These are phyloP conservation scores for Pelargonium nanum DNA, from an alignment of 345 rosid genomes.

Conservation along the genomic window DNA sequence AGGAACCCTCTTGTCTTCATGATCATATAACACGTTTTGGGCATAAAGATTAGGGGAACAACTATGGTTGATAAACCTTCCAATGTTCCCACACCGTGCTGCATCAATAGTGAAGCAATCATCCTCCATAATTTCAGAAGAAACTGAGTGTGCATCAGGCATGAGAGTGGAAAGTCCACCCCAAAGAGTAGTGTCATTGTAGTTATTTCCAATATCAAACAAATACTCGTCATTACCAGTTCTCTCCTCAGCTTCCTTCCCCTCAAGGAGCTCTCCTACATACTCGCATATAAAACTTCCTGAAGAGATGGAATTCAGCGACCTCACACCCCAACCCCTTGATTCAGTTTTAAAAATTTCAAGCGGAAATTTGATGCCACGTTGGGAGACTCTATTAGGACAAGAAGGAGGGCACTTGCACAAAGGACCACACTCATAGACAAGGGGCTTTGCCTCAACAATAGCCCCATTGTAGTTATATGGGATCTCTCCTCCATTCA, in stretches of 20 bases:
- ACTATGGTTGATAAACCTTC: conserved; percentile 86
- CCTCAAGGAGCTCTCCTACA: conserved; percentile 69
- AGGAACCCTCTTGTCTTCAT: conserved; percentile 59
- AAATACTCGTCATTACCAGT: conserved; percentile 69
- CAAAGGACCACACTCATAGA: conserved; percentile 74
- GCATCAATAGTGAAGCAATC: conserved; percentile 83
- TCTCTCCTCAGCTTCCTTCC: conserved; percentile 57
- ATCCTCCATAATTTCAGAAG: conserved; percentile 28
- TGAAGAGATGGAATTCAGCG: conserved; percentile 53
- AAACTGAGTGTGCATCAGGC: conserved; percentile 28
- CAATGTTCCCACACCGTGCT: conserved; percentile 51
- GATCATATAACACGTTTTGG: conserved; percentile 76
- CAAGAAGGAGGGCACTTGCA: conserved; percentile 75
- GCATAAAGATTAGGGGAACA: conserved; percentile 93
- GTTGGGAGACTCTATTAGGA: conserved; percentile 65
- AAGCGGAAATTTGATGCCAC: conserved; percentile 58
- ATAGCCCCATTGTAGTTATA: conserved; percentile 70
- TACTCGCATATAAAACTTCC: conserved; percentile 92
- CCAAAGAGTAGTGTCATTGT: conserved; percentile 30
- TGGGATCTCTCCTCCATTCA: conserved; percentile 72
- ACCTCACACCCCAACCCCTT: conserved; percentile 94
- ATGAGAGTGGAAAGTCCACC: conserved; percentile 36
- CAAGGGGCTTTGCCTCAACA: conserved; percentile 47
- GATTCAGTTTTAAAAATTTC: conserved; percentile 74
- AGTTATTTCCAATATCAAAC: conserved; percentile 56